Conservation (phyloP, 495 filamentous ascomycete species). For the Zalerion maritima region DNA sequence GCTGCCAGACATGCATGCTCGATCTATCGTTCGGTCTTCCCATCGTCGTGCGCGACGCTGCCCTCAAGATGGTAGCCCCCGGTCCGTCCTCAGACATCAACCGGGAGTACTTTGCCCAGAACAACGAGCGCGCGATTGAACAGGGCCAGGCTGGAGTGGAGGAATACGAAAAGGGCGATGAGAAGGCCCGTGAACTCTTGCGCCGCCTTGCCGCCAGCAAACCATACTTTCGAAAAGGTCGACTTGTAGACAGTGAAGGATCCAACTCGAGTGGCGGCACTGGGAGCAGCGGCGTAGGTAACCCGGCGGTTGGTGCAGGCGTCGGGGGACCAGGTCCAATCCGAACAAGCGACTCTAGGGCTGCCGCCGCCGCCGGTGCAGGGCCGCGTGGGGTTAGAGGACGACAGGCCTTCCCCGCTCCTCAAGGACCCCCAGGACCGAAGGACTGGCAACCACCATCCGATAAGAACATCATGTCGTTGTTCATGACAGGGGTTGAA, state of each 20-base stretch:
- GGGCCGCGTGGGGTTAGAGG: conserved; percentile 29
- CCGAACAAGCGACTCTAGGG: conserved; percentile 47
- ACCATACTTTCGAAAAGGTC: conserved; percentile 80
- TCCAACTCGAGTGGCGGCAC: conserved; percentile 26
- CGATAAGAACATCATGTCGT: conserved; percentile 71
- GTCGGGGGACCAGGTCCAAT: conserved; percentile 48
- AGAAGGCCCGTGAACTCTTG: conserved; percentile 83
- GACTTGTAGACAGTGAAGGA: conserved; percentile 44
- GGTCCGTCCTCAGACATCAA: conserved; percentile 85
- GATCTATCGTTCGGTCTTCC: conserved; percentile 91
- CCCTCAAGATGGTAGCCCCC: conserved; percentile 89
- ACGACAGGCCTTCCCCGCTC: conserved; percentile 50
- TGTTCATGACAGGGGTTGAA: conserved; percentile 91
- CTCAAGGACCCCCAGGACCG: conserved; percentile 61
- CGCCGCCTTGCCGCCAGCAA: conserved; percentile 77
- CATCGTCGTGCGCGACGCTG: conserved; percentile 88
- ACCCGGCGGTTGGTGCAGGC: conserved; percentile 29
- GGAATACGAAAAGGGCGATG: conserved; percentile 92
- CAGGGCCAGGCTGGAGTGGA: conserved; percentile 65
- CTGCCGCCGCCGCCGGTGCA: conserved; percentile 34
- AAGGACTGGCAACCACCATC: conserved; percentile 72
- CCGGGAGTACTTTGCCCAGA: conserved; percentile 92
- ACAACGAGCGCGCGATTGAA: conserved; percentile 88
- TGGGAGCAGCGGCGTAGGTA: conserved; percentile 27
- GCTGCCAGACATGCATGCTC: conserved; percentile 98